phyloP scores from a whole-genome alignment of 2,329 filamentous ascomycete genomes.

The Verticillium nonalfalfae region DNA sequence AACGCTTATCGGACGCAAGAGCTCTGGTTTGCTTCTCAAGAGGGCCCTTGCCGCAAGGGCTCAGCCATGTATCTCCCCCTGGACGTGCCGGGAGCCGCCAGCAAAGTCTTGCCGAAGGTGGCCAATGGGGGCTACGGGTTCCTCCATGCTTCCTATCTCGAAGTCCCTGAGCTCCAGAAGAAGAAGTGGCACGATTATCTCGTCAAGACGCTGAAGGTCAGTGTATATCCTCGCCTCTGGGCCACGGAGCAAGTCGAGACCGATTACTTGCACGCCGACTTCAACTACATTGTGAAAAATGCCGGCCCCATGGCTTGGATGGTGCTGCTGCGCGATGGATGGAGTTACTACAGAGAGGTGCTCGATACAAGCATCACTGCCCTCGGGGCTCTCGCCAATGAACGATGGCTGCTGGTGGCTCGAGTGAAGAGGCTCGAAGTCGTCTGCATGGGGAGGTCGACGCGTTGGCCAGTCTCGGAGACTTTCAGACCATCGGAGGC shows the following conservation, averaged over 20 bases:
- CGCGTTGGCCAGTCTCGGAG: not conserved
- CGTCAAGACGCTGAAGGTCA: not conserved
- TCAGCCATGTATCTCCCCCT: conserved; percentile 2
- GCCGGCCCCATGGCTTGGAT: not conserved
- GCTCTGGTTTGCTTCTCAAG: conserved; percentile 2
- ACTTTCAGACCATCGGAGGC: not conserved
- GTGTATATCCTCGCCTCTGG: not conserved
- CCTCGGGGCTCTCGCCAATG: not conserved
- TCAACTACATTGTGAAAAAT: not conserved
- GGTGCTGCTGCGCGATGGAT: conserved; percentile 4
- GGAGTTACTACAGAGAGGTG: not conserved
- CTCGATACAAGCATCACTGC: not conserved
- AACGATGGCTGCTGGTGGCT: not conserved
- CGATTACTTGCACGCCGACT: not conserved
- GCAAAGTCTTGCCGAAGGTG: not conserved
- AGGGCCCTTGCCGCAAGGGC: not conserved
- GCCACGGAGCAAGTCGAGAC: not conserved
- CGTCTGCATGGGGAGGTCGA: not conserved
- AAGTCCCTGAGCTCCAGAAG: not conserved
- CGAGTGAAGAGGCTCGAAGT: not conserved
- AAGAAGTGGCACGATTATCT: not conserved
- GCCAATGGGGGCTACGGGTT: not conserved
- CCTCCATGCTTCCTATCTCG: not conserved
- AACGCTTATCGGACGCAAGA: not conserved
- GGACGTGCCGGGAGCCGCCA: not conserved